Conservation (phyloP, 2,329 filamentous ascomycete species). For the Paraphoma chrysanthemicola region DNA sequence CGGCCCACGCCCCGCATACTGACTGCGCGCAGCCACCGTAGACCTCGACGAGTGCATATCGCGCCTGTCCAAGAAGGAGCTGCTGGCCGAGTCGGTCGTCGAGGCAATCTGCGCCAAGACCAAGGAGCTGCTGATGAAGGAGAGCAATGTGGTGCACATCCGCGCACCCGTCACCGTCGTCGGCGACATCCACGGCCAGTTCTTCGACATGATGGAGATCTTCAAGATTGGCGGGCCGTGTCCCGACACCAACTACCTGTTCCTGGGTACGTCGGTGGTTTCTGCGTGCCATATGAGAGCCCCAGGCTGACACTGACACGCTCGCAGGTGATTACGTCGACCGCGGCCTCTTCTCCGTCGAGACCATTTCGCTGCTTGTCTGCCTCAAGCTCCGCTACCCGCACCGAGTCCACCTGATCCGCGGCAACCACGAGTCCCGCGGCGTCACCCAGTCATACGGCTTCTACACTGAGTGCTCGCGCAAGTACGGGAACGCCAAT, state of each 20-base stretch:
- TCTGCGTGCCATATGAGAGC: constrained; percentile 27
- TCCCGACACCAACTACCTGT: constrained; percentile 97
- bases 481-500: constrained; percentile 98
- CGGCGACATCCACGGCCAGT: constrained; percentile 98
- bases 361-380: constrained; percentile 96
- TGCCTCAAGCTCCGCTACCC: constrained; percentile 98
- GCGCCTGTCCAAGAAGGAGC: constrained; percentile 94
- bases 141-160: constrained; percentile 99
- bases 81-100: constrained; percentile 96
- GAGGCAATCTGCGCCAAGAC: constrained; percentile 99
- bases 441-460: constrained; percentile 99
- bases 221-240: constrained; percentile 98
- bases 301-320: constrained; percentile 19
- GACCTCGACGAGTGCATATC: constrained; percentile 99
- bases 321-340: constrained; percentile 90
- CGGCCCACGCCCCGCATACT: constrained; percentile 17
- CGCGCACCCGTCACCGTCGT: constrained; percentile 95
- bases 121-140: constrained; percentile 98
- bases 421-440: constrained; percentile 96
- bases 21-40: constrained; percentile 74
- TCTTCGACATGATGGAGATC: constrained; percentile 98
- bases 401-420: constrained; percentile 91
- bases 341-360: constrained; percentile 96
- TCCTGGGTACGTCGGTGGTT: constrained; percentile 71
- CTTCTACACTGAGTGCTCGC: constrained; percentile 97